Evolutionary conservation across 2,329 filamentous ascomycete genomes (phyloP).

Genomic region (Penicillium paneum): DNA sequence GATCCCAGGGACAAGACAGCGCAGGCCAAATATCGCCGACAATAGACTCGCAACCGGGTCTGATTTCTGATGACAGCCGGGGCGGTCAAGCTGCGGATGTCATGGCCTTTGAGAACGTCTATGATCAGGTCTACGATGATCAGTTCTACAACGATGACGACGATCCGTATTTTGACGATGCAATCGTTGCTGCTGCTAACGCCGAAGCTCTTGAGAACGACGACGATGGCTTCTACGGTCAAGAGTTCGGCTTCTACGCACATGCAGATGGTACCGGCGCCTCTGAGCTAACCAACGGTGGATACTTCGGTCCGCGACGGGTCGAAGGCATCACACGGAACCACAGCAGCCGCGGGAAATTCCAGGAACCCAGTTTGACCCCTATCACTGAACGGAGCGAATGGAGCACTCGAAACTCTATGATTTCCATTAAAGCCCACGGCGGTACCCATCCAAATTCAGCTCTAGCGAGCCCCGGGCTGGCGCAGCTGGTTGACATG

Average conservation of each 20-base stretch:
- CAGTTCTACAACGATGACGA: slow-evolving; percentile 60
- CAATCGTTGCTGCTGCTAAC: slow-evolving; percentile 92
- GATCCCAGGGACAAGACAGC: slow-evolving; percentile 37
- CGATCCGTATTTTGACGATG: slow-evolving; percentile 74
- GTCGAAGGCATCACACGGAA: slow-evolving; percentile 60
- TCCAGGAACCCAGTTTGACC: slow-evolving; percentile 85
- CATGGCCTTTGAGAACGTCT: slow-evolving; percentile 38
- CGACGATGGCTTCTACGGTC: slow-evolving; percentile 88
- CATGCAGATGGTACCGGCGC: slow-evolving; percentile 48
- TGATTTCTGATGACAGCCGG: slow-evolving; percentile 51
- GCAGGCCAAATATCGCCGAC: slow-evolving; percentile 35
- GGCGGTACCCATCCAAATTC: slow-evolving; percentile 46
- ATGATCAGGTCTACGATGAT: slow-evolving; percentile 50
- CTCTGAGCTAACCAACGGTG: slow-evolving; percentile 69
- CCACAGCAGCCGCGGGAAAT: slow-evolving; percentile 69
- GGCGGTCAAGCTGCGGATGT: slow-evolving; percentile 47
- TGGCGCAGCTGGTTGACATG: slow-evolving; percentile 70
- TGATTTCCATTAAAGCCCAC: slow-evolving; percentile 68
- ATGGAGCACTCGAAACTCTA: slow-evolving; percentile 90
- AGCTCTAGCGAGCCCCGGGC: slow-evolving; percentile 64
- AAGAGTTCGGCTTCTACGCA: slow-evolving; percentile 96
- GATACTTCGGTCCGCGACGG: slow-evolving; percentile 79
- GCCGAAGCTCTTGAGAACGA: slow-evolving; percentile 90
- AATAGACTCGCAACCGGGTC: slow-evolving; percentile 42
- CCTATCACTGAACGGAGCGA: slow-evolving; percentile 95